Base-by-base conservation (phyloP, 2,329 filamentous ascomycete species). In the Septoria linicola region DNA sequence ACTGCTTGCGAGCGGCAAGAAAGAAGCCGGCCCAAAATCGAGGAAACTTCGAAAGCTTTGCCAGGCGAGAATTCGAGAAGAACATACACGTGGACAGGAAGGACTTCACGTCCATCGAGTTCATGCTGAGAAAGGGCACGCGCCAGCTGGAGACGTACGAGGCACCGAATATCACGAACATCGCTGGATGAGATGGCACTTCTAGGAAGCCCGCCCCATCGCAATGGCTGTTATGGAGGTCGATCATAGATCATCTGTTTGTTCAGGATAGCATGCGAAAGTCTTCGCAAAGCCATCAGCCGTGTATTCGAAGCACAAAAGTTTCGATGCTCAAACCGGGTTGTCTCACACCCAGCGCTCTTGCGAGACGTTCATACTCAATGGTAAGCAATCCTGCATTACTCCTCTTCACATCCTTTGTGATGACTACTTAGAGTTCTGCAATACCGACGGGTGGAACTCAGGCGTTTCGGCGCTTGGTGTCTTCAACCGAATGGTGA, bases 41-140 rank as follows among this genome's bases (percentile, higher is more conserved):
- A 11, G 55, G 60, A 2, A 66, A 69, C 49, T 70, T 68, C 51
- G 49, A 68, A 41, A 49, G 51, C 19, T 74, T 66, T 31, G 43
- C 61, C 4, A 57, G 61, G 32, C 69, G 76, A 21, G 89, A 96
- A 66, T 97, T 99, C 66, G 76, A 83, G 32, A 87, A 86, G 66
- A 79, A 88, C 65, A 66, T 82, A 10, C 66, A 69, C 7, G 69
- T 95, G 49, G 84, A 87, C 69, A 93, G 89, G 72, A 89, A 88
- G 61, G 89, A 96, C 66, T 96, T 96, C 70, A 77, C 79, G 13
- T 85, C 89, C 4, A 85, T 96, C 51, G 91, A 96, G 70, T 93
- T 89, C 68, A 74, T 95, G 27, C 68, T 96, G 44, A 81, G 91
- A 54, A 92, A 89, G 68, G 91, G 91, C 17, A 79, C 81, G 34